Percentiles rank a stretch among this genome's conserved stretches.
Evolutionary conservation across 2,329 filamentous ascomycete genomes (phyloP).

Genomic region (Botrytis pseudocinerea): DNA sequence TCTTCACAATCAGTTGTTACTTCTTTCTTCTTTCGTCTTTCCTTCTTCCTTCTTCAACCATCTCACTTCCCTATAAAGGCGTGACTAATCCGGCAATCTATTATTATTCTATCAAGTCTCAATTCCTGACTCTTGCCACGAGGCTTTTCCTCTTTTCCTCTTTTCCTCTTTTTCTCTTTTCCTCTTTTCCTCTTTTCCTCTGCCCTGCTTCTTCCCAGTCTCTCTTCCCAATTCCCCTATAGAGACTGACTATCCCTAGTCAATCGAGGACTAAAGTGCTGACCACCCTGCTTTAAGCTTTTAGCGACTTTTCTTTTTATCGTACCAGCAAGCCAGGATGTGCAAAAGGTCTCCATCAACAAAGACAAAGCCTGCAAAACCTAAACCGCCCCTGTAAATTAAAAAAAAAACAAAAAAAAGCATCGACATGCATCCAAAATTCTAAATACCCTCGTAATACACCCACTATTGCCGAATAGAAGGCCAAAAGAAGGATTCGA

Average conservation of each 20-base stretch:
- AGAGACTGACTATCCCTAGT: background rate
- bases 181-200: background rate
- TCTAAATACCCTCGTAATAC: background rate
- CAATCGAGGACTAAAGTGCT: slow-evolving; percentile 5
- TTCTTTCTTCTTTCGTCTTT: background rate
- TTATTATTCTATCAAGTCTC: background rate
- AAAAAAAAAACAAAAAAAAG: slow-evolving; percentile 1
- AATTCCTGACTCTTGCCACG: slow-evolving; percentile 2
- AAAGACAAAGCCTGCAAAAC: slow-evolving; percentile 12
- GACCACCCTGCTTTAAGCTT: slow-evolving; percentile 20
- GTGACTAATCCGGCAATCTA: background rate
- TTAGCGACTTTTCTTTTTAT: slow-evolving; percentile 3
- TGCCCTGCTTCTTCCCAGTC: background rate
- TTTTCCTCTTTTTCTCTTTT: background rate
- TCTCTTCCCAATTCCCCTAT: background rate
- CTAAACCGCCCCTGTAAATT: background rate
- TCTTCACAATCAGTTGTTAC: background rate
- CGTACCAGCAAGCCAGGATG: background rate
- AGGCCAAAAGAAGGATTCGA: slow-evolving; percentile 22
- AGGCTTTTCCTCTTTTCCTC: background rate
- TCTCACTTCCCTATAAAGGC: background rate
- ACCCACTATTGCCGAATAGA: slow-evolving; percentile 23
- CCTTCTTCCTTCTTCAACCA: background rate
- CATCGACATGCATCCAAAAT: slow-evolving; percentile 9
- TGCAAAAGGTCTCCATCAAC: background rate